Base-by-base conservation (phyloP, 2,329 filamentous ascomycete species). In the Cercospora zeae-maydis region DNA sequence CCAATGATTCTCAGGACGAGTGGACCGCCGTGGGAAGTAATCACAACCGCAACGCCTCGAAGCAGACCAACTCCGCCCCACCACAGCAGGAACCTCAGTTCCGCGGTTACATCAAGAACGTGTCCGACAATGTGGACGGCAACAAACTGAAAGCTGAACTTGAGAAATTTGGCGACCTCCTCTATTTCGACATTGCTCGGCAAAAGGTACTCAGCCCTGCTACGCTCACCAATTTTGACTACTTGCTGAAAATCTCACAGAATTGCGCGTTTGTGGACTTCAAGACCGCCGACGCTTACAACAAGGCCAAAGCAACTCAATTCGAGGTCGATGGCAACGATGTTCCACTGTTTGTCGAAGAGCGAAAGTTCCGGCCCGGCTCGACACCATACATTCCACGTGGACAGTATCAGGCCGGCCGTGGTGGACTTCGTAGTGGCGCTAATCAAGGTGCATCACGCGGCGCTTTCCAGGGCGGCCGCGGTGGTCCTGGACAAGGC, bases 231-330 rank as follows among this genome's bases (percentile, higher is more conserved):
- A 9, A 49, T 5, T 21, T 45, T 21, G 34, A 30, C n/a, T 13
- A 6, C 24, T n/a, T 27, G 34, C 57, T 59, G 14, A 59, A 42
- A 13, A n/a, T 11, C 2, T 6, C 19, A 27, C 49, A 96, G 93
- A 97, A 95, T 83, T 97, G 92, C 74, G 95, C 95, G 27, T 98
- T 98, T 75, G 91, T 97, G 64, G 95, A 99, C 77, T 99, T 95
- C 78, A 89, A 88, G 74, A 90, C 88, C 52, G 75, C 86, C 21
- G 87, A 92, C 60, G 92, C 87, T 52, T 97, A 96, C 79, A 85
- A 91, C 76, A 89, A 90, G 66, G 95, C 95, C 47, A 83, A 91
- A 37, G 85, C 85, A 65, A 89, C 88, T 80, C 93, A 93, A 36
- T 92, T 96, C 79, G 84, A 85, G 49, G 86, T 99, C 67, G 84